These are phyloP conservation scores for Drechmeria coniospora DNA, from an alignment of 2,329 filamentous ascomycete species.

Conservation along the genomic window DNA sequence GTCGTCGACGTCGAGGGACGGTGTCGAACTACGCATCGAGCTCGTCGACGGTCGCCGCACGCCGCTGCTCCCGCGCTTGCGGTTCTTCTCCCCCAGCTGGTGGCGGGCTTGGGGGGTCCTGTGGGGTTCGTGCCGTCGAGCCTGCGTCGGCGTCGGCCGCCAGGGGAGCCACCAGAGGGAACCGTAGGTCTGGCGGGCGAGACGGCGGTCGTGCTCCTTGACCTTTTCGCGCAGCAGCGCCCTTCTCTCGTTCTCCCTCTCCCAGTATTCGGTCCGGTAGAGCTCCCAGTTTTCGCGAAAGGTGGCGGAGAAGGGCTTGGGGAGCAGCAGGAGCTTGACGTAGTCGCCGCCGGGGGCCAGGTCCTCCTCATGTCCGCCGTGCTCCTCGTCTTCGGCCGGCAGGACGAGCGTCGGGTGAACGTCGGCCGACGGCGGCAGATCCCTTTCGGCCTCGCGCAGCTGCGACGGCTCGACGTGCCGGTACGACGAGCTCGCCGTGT, in stretches of 20 bases:
- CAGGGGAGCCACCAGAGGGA: slow-evolving; percentile 83
- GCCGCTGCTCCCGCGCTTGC: slow-evolving; percentile 35
- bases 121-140: slow-evolving; percentile 18
- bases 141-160: slow-evolving; percentile 24
- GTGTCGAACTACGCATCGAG: slow-evolving; percentile 34
- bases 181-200: slow-evolving; percentile 52
- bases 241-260: slow-evolving; percentile 83
- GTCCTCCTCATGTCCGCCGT: slow-evolving; percentile 69
- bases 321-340: slow-evolving; percentile 76
- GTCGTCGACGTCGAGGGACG: slow-evolving; percentile 31
- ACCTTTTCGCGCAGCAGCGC: slow-evolving; percentile 56
- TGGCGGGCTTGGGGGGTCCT: slow-evolving; percentile 23
- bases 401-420: slow-evolving; percentile 26
- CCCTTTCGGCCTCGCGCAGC: slow-evolving; percentile 43
- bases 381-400: slow-evolving; percentile 40
- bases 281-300: slow-evolving; percentile 97
- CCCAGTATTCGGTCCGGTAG: slow-evolving; percentile 91
- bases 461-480: slow-evolving; percentile 57
- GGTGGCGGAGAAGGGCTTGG: slow-evolving; percentile 87
- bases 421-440: slow-evolving; percentile 32
- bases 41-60: slow-evolving; percentile 35
- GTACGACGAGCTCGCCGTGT: slow-evolving; percentile 53
- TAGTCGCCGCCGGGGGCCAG: slow-evolving; percentile 80
- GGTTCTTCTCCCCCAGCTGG: slow-evolving; percentile 27
- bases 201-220: slow-evolving; percentile 48